Evolutionary conservation across 495 filamentous ascomycete species (phyloP).

Genomic region (Elaphomyces granulatus): DNA sequence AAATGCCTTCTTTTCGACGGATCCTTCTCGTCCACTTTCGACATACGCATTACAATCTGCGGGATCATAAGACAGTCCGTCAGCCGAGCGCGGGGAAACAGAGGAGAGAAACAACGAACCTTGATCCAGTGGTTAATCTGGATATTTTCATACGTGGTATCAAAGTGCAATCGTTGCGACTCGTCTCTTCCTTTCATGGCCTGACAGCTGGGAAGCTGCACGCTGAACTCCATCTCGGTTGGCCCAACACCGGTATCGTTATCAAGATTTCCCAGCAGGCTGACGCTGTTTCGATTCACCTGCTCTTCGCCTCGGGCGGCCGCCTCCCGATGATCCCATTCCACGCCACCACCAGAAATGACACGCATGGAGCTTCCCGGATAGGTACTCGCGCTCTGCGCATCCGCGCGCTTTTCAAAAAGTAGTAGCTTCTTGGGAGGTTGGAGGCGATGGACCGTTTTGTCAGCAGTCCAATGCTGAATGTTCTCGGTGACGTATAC

Average conservation of each 20-base stretch:
- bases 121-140: slow-evolving; percentile 99
- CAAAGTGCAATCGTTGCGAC: slow-evolving; percentile 62
- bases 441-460: slow-evolving; percentile 77
- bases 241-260: slow-evolving; percentile 57
- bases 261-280: slow-evolving; percentile 68
- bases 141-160: slow-evolving; percentile 92
- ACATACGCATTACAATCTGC: slow-evolving; percentile 93
- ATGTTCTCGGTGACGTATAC: slow-evolving; percentile 89
- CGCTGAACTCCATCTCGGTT: slow-evolving; percentile 95
- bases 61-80: slow-evolving; percentile 4
- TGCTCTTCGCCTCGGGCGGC: slow-evolving; percentile 46
- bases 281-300: slow-evolving; percentile 41
- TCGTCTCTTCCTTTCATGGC: slow-evolving; percentile 70
- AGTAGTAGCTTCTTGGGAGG: slow-evolving; percentile 67
- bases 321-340: slow-evolving; percentile 44
- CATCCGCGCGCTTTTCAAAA: slow-evolving; percentile 83
- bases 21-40: slow-evolving; percentile 68
- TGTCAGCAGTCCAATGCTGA: slow-evolving; percentile 83
- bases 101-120: slow-evolving; percentile 37
- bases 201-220: slow-evolving; percentile 85
- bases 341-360: slow-evolving; percentile 66
- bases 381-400: slow-evolving; percentile 60
- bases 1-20: slow-evolving; percentile 80
- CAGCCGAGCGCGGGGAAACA: background rate
- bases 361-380: slow-evolving; percentile 66